Evolutionary conservation across 805 yeast species (phyloP), one percentile per base, ranked within the genome.

Genomic region (Starmerella potacharoeniae): DNA sequence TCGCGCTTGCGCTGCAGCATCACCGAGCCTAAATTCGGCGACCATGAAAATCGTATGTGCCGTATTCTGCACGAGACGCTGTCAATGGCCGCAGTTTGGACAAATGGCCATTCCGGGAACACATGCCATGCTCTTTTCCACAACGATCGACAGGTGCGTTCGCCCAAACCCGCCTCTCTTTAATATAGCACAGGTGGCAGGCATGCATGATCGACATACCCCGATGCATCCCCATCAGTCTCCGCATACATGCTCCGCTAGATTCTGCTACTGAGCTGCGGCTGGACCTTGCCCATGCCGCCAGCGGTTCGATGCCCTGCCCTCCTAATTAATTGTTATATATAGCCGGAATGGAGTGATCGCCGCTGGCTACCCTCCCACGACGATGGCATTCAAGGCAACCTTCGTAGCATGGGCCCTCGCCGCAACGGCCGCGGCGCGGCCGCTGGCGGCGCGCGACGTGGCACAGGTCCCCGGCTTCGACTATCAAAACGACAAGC

Each of bases 401-500:
- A 6, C 29, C 7, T 7, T 28, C 9, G 8, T 10, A 33, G 35
- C 11, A 10, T 33, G n/a, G 31, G 33, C 33, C 3, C 13, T 28
- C 16, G 45, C 33, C 31, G 11, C 28, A 14, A 4, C 45, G 33
- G 33, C 31, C 33, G 45, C 33, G 30, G 45, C 45, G 16, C 45
- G 33, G 45, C 45, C 45, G 7, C 33, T 42, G 33, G 45, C 13
- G 16, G 5, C n/a, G 33, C 45, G 45, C 45, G 45, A 42, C 45
- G 45, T 42, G 8, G 33, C 16, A 6, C 45, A 29, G 30, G 16
- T 42, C 9, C 63, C 62, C 7, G 63, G 58, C 17, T 68, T 65
- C 42, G 64, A 65, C 61, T 69, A 68, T 55, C 58, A 55, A 47
- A 60, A 46, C 39, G 64, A 62, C 34, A 67, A 66, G 50, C 66